Evolutionary conservation across 2,329 filamentous ascomycete species (phyloP), one percentile per base, ranked within the genome.

Genomic region (Talaromyces rugulosus): DNA sequence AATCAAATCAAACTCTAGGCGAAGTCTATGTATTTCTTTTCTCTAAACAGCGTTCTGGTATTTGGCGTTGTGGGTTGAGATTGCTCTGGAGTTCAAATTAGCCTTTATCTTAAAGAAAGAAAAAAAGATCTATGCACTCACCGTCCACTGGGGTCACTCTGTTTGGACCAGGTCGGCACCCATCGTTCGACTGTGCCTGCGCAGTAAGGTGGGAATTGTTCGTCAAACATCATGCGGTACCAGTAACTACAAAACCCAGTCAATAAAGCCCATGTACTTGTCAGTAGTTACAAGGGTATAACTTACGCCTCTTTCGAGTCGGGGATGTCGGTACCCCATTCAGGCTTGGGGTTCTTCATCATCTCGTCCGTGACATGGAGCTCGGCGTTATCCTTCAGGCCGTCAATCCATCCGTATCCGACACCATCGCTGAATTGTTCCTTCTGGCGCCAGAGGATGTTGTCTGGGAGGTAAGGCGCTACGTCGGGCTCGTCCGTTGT

Each of bases 391-490:
- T 98, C 95, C 85, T 97, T 98, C 71, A 99, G 87, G 6, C 89
- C 90, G 73, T 99, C 95, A 74, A 99, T 99, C 95, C 95, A 99
- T 66, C 95, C 93, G 81, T 99, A 99, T 62, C 95, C 95, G 62
- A 99, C 95, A 75, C 95, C 96, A 72, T 99, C 96, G 63, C 90
- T 96, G 83, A 99, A 99, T 81, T 99, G 95, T 82, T 99, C 95
- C 87, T 99, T 99, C 80, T 99, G 96, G 75, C 96, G 86, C 90
- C 92, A 99, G 61, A 99, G 87, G 70, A 99, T 99, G 76, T 93
- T 87, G 18, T 96, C 89, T 7, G 96, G 95, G n/a, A 99, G 87
- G 81, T 98, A 99, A 9, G 95, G 88, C 68, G 90, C 80, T 56
- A 84, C 85, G 55, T 84, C 87, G 16, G 93, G 92, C 78, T 96